A percentile compares a stretch with the other conserved stretches of the same genome.
These are phyloP conservation scores for Cercospora sp. DNA, from an alignment of 2,329 filamentous ascomycete genomes.

Conservation along the genomic window DNA sequence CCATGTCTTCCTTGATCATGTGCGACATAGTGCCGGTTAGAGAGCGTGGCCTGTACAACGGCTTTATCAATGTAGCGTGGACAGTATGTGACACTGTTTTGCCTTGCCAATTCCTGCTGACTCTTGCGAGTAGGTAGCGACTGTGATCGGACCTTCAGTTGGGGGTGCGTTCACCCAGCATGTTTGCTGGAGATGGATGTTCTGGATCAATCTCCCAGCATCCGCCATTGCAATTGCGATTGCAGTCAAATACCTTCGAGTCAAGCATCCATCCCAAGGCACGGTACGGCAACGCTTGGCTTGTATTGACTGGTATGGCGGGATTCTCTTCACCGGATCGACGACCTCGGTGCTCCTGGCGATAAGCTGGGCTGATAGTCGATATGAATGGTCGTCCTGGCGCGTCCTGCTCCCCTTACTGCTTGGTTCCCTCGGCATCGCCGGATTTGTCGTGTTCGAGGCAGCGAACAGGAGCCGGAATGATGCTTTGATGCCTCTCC, in stretches of 20 bases:
- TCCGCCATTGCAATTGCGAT: constrained; percentile 51
- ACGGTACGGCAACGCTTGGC: constrained; percentile 8
- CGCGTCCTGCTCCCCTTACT: constrained; percentile 67
- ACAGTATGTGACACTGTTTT: constrained; percentile 53
- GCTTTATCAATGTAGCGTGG: constrained; percentile 65
- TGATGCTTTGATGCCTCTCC: constrained; percentile 73
- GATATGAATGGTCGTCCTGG: constrained; percentile 16
- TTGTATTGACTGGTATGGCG: constrained; percentile 64
- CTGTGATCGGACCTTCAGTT: constrained; percentile 61
- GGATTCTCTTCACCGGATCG: constrained; percentile 66
- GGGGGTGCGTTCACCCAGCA: constrained; percentile 66
- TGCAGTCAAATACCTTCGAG: constrained; percentile 48
- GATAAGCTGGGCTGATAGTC: constrained; percentile 11
- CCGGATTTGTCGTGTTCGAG: constrained; percentile 63
- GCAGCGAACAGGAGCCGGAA: constrained; percentile 56
- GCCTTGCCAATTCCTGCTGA: constrained; percentile 50
- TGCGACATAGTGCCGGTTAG: constrained; percentile 15
- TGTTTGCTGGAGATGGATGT: constrained; percentile 63
- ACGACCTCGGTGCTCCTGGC: constrained; percentile 43
- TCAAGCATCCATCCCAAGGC: constrained; percentile 12
- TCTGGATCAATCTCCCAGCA: constrained; percentile 53
- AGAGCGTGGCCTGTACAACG: constrained; percentile 42
- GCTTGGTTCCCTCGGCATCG: constrained; percentile 61
- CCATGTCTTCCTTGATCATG: constrained; percentile 49
- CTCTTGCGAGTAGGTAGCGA: constrained; percentile 12